Base-by-base conservation (phyloP, 2,329 filamentous ascomycete genomes). In the Stemphylium vesicarium region DNA sequence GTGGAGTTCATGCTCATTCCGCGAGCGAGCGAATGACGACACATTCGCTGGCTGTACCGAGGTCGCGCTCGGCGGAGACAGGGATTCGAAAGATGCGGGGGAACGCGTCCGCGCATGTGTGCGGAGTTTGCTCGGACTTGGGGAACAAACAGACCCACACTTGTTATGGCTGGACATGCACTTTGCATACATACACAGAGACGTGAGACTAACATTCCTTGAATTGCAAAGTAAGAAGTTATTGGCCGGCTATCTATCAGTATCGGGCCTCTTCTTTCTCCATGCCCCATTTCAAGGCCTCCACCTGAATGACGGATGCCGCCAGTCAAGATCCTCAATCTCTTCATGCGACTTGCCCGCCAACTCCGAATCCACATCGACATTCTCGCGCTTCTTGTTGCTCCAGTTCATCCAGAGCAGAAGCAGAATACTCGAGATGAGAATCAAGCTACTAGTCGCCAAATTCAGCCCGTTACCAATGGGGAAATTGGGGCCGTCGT, bases 401-500 rank as follows among this genome's bases (percentile, higher is more conserved):
- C 89, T 85, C 68, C 70, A 73, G 46, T 77, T 78, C 81, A 90
- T 89, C 84, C 85, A 91, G 1, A 82, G 60, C 59, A 84, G 76
- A 32, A 88, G 69, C 0, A 65, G 44, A 0, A 81, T 78, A 4
- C 79, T 78, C 3, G 82, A 50, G 1, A 90, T 49, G 11, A 90
- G 68, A 1, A 85, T 84, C 1, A 77, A 76, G n/a, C 78, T 79
- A n/a, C 80, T 79, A 0, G 85, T 86, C 0, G 84, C 88, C 38
- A 90, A 66, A 68, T 91, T 91, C 32, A 91, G 71, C 0, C 88
- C 88, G 65, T 91, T 91, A 1, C 88, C 88, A 51, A 90, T 89
- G 56, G 79, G 85, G 65, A 86, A 92, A 53, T 90, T 74, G 0
- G 88, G 88, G 0, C 65, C 83, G 66, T 91, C 88, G 62, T 77